phyloP scores from a whole-genome alignment of 306 rosid species.

The Inga leiocalycina region DNA sequence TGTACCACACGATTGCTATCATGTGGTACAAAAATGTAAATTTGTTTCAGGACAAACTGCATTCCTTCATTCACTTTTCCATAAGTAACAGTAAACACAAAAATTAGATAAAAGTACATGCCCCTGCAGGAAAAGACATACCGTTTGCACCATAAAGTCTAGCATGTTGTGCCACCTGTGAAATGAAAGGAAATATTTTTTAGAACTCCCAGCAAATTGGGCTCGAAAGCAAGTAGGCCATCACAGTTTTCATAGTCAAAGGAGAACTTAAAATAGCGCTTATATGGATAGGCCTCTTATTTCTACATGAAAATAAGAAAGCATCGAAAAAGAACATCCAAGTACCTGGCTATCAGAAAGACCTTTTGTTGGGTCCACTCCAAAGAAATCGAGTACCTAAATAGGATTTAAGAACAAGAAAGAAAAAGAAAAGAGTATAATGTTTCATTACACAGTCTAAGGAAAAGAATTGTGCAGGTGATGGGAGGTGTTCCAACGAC shows the following conservation, averaged over 20 bases:
- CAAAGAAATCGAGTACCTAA: constrained; percentile 87
- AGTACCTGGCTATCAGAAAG: constrained; percentile 74
- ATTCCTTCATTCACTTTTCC: constrained; percentile 25
- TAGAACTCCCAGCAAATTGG: constrained; percentile 19
- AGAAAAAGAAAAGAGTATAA: background rate
- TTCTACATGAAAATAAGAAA: background rate
- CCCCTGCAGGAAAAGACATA: constrained; percentile 43
- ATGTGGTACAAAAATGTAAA: background rate
- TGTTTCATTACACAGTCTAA: background rate
- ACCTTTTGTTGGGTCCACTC: constrained; percentile 83
- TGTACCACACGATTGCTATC: too few relatives aligned
- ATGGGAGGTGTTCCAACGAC: constrained; percentile 6
- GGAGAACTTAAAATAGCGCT: background rate
- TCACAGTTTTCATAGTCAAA: background rate
- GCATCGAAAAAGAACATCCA: background rate
- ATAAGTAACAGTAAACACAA: background rate
- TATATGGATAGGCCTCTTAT: constrained; percentile 3
- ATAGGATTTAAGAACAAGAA: background rate
- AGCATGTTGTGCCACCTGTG: constrained; percentile 75
- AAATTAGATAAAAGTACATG: constrained; percentile 1
- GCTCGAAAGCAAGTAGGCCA: background rate
- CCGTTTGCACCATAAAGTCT: constrained; percentile 78
- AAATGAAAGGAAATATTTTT: background rate
- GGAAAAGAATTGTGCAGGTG: background rate
- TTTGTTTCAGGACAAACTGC: constrained; percentile 24